Conservation (phyloP, 2,329 filamentous ascomycete genomes). For the Stemphylium lycopersici region DNA sequence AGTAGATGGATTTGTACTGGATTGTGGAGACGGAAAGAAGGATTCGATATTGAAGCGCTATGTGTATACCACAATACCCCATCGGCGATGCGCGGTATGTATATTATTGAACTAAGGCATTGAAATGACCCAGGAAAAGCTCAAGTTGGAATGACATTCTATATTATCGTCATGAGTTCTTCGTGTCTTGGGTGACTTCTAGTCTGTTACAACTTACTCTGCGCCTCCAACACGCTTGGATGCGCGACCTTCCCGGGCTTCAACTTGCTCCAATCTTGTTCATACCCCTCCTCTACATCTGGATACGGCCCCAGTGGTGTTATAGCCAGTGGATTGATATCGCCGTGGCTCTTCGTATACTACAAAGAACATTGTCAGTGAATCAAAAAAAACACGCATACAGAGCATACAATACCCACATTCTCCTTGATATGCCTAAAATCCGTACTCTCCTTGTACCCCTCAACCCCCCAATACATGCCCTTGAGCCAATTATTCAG, state of each 20-base stretch:
- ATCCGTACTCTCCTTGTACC: conserved; percentile 65
- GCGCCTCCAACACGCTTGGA: conserved; percentile 43
- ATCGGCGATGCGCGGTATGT: conserved; percentile 18
- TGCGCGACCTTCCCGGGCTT: conserved; percentile 56
- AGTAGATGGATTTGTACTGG: conserved; percentile 35
- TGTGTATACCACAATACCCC: conserved; percentile 9
- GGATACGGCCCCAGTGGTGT: conserved; percentile 68
- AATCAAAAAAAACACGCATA: not conserved
- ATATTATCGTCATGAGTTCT: not conserved
- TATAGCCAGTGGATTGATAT: conserved; percentile 66
- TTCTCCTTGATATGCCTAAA: conserved; percentile 74
- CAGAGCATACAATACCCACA: conserved; percentile 30
- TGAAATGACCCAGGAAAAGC: conserved; percentile 12
- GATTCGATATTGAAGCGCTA: not conserved
- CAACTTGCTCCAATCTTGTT: conserved; percentile 57
- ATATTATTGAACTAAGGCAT: conserved; percentile 18
- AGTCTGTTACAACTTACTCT: conserved; percentile 29
- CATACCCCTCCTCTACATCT: conserved; percentile 60
- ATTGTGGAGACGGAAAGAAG: not conserved
- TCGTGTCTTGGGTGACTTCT: too few relatives aligned
- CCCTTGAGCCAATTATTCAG: conserved; percentile 66
- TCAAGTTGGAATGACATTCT: conserved; percentile 8
- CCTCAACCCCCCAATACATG: conserved; percentile 63
- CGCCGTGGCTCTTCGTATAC: conserved; percentile 65
- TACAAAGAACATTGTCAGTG: conserved; percentile 14